phyloP scores from a whole-genome alignment of 305 asterid genomes.

The Solanum hybrid region DNA sequence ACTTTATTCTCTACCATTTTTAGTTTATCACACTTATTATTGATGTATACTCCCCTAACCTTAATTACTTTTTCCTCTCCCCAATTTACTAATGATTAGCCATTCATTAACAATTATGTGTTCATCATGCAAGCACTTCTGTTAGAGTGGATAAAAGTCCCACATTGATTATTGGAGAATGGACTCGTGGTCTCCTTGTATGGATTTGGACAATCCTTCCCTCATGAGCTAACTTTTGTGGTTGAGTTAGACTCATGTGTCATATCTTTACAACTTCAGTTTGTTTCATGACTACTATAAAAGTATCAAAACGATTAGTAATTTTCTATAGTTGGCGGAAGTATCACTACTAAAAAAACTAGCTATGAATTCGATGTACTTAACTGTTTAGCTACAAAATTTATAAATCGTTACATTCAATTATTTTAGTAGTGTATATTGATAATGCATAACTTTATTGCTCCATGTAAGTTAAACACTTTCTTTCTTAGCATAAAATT shows the following conservation, averaged over 20 bases:
- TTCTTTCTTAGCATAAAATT: not conserved
- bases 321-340: not conserved
- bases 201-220: too few species aligned
- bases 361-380: too few species aligned
- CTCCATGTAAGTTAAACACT: not conserved
- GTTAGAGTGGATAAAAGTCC: too few species aligned
- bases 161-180: too few species aligned
- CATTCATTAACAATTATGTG: not conserved
- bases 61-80: not conserved
- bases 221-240: too few species aligned
- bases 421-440: not conserved
- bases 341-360: not conserved
- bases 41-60: not conserved
- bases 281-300: too few species aligned
- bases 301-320: not conserved
- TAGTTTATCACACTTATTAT: not conserved
- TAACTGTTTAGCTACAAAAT: not conserved
- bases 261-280: not conserved
- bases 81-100: not conserved
- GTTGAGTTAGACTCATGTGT: not conserved
- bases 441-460: not conserved
- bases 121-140: not conserved
- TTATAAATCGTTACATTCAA: not conserved
- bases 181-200: too few species aligned
- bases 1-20: slow-evolving; percentile 25